Base-by-base conservation (phyloP, 2,329 filamentous ascomycete genomes). In the Dactylellina leptospora region DNA sequence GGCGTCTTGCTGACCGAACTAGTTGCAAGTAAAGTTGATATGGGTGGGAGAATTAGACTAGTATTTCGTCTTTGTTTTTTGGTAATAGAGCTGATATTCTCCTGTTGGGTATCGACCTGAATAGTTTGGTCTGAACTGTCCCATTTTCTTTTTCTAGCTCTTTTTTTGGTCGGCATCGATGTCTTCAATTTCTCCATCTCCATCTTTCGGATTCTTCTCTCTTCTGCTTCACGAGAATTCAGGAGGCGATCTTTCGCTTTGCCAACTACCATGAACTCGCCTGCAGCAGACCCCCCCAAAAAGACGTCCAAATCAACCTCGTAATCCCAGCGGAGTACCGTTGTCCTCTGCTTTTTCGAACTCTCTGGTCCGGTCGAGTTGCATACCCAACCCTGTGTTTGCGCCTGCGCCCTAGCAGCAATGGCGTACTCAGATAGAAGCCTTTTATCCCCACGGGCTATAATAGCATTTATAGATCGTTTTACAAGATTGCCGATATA, bases 291-390 rank as follows among this genome's bases (percentile, higher is more conserved):
- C 3, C 60, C 60, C 20, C 9, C 22, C 13, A 64, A 48, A 20
- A 64, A 64, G 8, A 64, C 60, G 20, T 64, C 60, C 47, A 64
- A 36, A 50, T 64, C 60, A 11, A 64, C 60, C 22, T 64, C 50
- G 28, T 64, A 64, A 20, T 56, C 28, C 60, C 60, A 64, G 6
- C 22, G 38, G 11, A 64, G 48, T 5, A 64, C 38, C 10, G 48
- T 36, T 0, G 50, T 47, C 33, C 60, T 47, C 22, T 64, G 60
- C 20, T 64, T 64, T 40, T 56, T 64, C 25, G 40, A 16, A 4
- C 27, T 16, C n/a, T 25, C 10, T 9, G 48, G 38, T 6, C 36
- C 48, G 6, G 20, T 55, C 48, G 40, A 64, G 5, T 11, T 44
- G 11, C 60, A 55, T 8, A 45, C 10, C 60, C 60, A 64, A n/a